Percentiles rank a stretch among this genome's conserved stretches.
Evolutionary conservation across 116 monocot species (phyloP).

Genomic region (Papilionanthe hybrid): DNA sequence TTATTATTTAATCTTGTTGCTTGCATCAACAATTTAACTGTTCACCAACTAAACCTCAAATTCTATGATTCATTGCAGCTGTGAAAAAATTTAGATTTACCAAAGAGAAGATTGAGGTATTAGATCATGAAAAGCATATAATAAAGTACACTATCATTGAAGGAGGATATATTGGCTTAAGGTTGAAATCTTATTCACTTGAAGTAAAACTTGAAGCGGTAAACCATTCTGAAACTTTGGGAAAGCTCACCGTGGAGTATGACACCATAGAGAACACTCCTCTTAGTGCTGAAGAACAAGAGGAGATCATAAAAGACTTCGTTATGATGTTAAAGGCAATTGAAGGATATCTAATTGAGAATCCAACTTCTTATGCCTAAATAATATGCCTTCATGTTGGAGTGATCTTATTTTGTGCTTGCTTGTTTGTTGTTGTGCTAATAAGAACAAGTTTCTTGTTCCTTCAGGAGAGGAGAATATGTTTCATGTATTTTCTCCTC

Average conservation of each 20-base stretch:
- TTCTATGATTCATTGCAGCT: constrained; percentile 4
- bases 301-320: not conserved
- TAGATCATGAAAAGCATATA: not conserved
- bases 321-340: constrained; percentile 18
- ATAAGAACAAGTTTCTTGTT: too few species aligned
- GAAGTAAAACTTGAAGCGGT: constrained; percentile 18
- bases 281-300: constrained; percentile 20
- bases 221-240: constrained; percentile 11
- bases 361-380: constrained; percentile 35
- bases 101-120: not conserved
- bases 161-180: not conserved
- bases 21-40: too few species aligned
- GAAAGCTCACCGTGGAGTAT: constrained; percentile 21
- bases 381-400: not conserved
- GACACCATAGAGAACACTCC: constrained; percentile 24
- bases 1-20: too few species aligned
- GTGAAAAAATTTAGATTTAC: not conserved
- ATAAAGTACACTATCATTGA: constrained; percentile 10
- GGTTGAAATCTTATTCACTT: constrained; percentile 14
- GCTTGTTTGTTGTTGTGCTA: not conserved
- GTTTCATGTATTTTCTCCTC: too few species aligned
- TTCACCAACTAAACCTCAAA: too few species aligned
- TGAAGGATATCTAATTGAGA: constrained; percentile 35
- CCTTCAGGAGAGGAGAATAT: too few species aligned
- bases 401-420: not conserved